Evolutionary conservation across 805 yeast species (phyloP), one percentile per base, ranked within the genome.

Genomic region (Metschnikowia orientalis): DNA sequence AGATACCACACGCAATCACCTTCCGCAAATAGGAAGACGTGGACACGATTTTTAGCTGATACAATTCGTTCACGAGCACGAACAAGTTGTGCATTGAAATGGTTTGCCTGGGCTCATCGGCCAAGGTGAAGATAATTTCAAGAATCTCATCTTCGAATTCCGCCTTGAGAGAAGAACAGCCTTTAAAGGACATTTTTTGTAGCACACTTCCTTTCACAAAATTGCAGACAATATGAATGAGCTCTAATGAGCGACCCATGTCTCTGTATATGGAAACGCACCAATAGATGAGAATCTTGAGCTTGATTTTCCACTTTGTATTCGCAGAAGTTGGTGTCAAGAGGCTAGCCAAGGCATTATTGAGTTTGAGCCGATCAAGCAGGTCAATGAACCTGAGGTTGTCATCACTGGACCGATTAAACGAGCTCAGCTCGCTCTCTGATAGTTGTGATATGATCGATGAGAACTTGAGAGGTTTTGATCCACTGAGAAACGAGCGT

Each of bases 1-100:
- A 74, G 1, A 87, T 67, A 4, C 97, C 98, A 1, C 92, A 79
- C 7, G 96, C 86, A 27, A 90, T 88, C 22, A 89, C 61, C 45
- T 79, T 76, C 48, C 97, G 65, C 37, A 89, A 66, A 49, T 90
- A 90, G 1, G 82, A 71, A 1, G 82, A 76, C 10, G 79, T 63
- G 2, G 74, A 57, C 15, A 82, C 67, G 15, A 81, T 54, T 28
- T 70, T 71, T 34, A 67, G 44, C 25, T 67, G 71, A 30, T 68
- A 66, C 3, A 79, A 54, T 51, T 75, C 79, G 34, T 69, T 65
- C 11, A 81, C 63, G 19, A 79, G 54, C n/a, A 69, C 63, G 41
- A 68, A 61, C 18, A 73, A 54, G 30, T 54, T 56, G 41, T 54
- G 32, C 42, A 45, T 37, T 21, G 24, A 23, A 8, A 46, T 18